Evolutionary conservation across 768 basidiomycete genomes (phyloP), one percentile per base, ranked within the genome.

Genomic region (Lentinus brumalis): DNA sequence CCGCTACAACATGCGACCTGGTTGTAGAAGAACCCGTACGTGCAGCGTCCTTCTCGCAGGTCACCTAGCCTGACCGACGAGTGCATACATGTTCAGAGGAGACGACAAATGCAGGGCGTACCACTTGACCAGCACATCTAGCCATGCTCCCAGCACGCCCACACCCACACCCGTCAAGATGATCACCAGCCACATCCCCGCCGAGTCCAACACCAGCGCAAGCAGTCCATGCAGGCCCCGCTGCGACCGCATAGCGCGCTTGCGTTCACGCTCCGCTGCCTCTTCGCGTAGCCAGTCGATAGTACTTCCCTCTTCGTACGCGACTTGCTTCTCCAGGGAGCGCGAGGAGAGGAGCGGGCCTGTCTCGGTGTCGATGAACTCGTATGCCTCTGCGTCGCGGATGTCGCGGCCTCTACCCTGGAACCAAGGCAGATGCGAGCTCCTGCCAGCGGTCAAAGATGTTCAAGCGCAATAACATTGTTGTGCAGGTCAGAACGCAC

Each of bases 51-150:
- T 71, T 87, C 86, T 3, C 87, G 81, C 41, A 91, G 70, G 67
- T 90, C 88, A 29, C 83, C 83, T 56, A 91, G 72, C 89, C 88
- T 89, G 53, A 40, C 32, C 15, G 12, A 16, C 18, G 52, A 45
- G 8, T 53, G 32, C 31, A 18, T 3, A 45, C 15, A 14, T 11
- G 10, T 16, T 9, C 29, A 6, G 11, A 30, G 6, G 16, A 2
- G 16, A 60, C 53, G 26, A 18, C 10, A 3, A 41, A 44, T 14
- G 32, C 32, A 15, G n/a, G 14, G 61, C 74, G 44, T 70, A 88
- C 88, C 89, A 91, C 75, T 84, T 85, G 8, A 90, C 88, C 41
- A 90, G 74, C 7, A 91, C 83, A 73, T 91, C 89, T 58, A 91
- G 66, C 84, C 84, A 89, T 4, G 86, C 89, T 29, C 89, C 89